Base-by-base conservation (phyloP, 2,329 filamentous ascomycete genomes). In the Colletotrichum tofieldiae region DNA sequence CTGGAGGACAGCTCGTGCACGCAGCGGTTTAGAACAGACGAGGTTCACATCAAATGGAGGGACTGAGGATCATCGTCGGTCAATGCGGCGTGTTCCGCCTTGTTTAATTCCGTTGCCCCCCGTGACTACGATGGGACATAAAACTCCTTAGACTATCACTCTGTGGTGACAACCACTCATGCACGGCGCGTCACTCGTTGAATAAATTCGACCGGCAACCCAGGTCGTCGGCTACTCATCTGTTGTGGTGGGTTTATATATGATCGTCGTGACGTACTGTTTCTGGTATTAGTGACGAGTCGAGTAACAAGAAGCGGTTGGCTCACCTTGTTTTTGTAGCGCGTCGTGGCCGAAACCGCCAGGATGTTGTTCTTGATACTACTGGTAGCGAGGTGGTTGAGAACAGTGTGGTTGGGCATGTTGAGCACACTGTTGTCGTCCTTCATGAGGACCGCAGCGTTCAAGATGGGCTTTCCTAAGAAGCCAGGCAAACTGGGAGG, bases 331-430 rank as follows among this genome's bases (percentile, higher is more conserved):
- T 94, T 93, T 85, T 95, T 97, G 82, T 98, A 99, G 81, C 96
- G 90, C n/a, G 96, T 99, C 6, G 96, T 99, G 18, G 94, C 96
- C 78, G 95, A 98, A 7, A 97, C 97, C 43, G 96, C 96, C 75
- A 99, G 87, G 35, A 98, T 94, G 74, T 96, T 95, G 76, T 98
- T 95, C 86, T 98, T 98, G 82, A 99, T 99, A 82, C 95, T 98
- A 82, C 96, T 98, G 3, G 96, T 99, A 60, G 96, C 96, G 76
- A 99, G 86, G 82, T 99, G 96, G 77, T 99, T 99, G 74, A 99
- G 85, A 41, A 98, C 94, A 0, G 96, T 98, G 79, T 99, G 96
- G 78, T 98, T 99, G 18, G 96, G 96, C 89, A 98, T 96, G 76
- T 94, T 96, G 75, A 99, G 85, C 73, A 99, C 96, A 83, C 95